Percentiles rank a stretch among this genome's conserved stretches.
These are phyloP conservation scores for Ilyonectria robusta DNA, from an alignment of 2,329 filamentous ascomycete species.

Conservation along the genomic window DNA sequence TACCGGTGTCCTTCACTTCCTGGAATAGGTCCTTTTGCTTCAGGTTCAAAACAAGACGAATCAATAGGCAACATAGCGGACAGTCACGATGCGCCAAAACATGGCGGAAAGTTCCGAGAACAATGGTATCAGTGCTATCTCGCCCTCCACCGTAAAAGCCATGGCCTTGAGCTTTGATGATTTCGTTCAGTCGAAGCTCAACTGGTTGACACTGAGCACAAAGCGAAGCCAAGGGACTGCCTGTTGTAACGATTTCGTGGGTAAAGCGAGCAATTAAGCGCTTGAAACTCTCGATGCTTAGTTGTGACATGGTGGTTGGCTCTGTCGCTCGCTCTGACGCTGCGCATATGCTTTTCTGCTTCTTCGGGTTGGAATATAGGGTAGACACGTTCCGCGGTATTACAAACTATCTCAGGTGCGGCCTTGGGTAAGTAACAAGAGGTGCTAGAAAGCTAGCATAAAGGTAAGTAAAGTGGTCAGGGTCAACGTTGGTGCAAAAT, in stretches of 20 bases:
- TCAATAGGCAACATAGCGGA: background rate
- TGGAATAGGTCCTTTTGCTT: background rate
- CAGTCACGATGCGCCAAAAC: background rate
- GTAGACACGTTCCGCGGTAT: background rate
- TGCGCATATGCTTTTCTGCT: background rate
- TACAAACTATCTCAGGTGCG: background rate
- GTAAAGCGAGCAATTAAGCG: background rate
- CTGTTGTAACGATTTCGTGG: background rate
- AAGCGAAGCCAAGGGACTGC: background rate
- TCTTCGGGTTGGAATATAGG: background rate
- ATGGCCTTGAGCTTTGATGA: background rate
- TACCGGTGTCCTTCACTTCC: background rate
- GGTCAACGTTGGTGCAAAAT: no score
- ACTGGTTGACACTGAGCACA: background rate
- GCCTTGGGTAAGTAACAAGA: background rate
- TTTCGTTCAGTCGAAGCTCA: background rate
- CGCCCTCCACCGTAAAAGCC: background rate
- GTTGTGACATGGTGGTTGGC: background rate
- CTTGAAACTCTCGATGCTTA: background rate
- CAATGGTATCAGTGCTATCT: background rate
- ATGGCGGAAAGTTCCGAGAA: background rate
- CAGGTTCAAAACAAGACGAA: background rate
- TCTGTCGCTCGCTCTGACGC: background rate
- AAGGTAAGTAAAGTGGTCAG: no score
- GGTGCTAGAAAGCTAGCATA: no score